A percentile compares a stretch with the other conserved stretches of the same genome.
These are phyloP conservation scores for Sistotremastrum suecicum DNA, from an alignment of 768 basidiomycete genomes.

Conservation along the genomic window DNA sequence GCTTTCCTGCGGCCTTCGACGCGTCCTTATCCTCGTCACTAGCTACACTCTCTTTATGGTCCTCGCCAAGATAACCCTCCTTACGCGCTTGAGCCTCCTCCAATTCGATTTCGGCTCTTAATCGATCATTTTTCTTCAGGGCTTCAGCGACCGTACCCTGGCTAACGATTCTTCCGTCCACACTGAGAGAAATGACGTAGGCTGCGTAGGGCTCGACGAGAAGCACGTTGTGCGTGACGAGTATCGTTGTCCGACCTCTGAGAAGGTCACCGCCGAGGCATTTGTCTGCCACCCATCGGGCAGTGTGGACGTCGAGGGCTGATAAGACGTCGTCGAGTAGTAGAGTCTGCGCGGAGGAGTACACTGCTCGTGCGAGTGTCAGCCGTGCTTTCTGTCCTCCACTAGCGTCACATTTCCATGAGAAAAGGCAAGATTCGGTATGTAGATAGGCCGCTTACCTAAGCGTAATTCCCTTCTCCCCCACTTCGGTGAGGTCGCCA, in stretches of 20 bases:
- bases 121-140: conserved; percentile 23
- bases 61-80: conserved; percentile 4
- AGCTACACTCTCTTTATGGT: conserved; percentile 13
- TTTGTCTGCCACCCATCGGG: conserved; percentile 65
- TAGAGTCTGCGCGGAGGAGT: conserved; percentile 71
- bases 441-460: conserved; percentile 4
- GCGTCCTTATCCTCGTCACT: conserved; percentile 9
- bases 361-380: conserved; percentile 58
- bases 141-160: conserved; percentile 36
- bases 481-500: conserved; percentile 41
- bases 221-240: conserved; percentile 54
- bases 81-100: conserved; percentile 6
- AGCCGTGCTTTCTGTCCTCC: conserved; percentile 30
- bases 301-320: conserved; percentile 74
- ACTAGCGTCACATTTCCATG: conserved; percentile 1
- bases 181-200: conserved; percentile 39
- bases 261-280: conserved; percentile 73
- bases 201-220: conserved; percentile 38
- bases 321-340: conserved; percentile 73
- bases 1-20: conserved; percentile 16
- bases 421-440: no score
- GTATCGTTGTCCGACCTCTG: conserved; percentile 60
- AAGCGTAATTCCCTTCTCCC: conserved; percentile 39
- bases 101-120: conserved; percentile 16
- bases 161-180: conserved; percentile 36